Evolutionary conservation across 1,139 yeast genomes (phyloP).

Genomic region (Eremothecium sinecaudum): DNA sequence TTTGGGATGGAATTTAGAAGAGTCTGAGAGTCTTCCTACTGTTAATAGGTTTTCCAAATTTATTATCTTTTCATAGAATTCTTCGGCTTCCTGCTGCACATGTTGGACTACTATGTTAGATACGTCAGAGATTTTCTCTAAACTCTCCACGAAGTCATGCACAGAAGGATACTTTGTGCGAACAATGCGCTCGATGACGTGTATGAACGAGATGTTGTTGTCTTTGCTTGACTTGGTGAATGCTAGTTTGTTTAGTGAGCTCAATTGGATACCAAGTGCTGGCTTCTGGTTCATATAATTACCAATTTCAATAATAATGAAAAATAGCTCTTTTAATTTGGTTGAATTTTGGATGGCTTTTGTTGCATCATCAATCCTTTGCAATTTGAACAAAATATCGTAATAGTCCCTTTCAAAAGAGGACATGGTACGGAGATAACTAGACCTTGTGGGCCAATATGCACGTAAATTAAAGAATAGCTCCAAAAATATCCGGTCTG

Average conservation of each 20-base stretch:
- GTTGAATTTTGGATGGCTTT: conserved; percentile 51
- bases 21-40: conserved; percentile 68
- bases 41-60: conserved; percentile 49
- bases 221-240: conserved; percentile 74
- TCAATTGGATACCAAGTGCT: conserved; percentile 76
- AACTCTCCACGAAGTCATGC: conserved; percentile 68
- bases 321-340: conserved; percentile 58
- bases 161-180: conserved; percentile 70
- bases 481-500: conserved; percentile 72
- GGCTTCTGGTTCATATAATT: conserved; percentile 91
- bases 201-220: conserved; percentile 72
- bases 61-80: conserved; percentile 45
- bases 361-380: conserved; percentile 58
- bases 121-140: conserved; percentile 50
- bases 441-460: conserved; percentile 84
- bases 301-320: conserved; percentile 75
- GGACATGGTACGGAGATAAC: conserved; percentile 57
- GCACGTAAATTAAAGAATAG: conserved; percentile 66
- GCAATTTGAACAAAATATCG: conserved; percentile 56
- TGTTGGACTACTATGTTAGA: conserved; percentile 72
- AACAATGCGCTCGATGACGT: conserved; percentile 74
- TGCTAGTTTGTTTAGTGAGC: conserved; percentile 71
- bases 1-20: conserved; percentile 60
- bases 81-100: conserved; percentile 59
- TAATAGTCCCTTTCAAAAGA: conserved; percentile 67